Conservation (phyloP, 129 eudicot genomes). For the Flaveria linearis region DNA sequence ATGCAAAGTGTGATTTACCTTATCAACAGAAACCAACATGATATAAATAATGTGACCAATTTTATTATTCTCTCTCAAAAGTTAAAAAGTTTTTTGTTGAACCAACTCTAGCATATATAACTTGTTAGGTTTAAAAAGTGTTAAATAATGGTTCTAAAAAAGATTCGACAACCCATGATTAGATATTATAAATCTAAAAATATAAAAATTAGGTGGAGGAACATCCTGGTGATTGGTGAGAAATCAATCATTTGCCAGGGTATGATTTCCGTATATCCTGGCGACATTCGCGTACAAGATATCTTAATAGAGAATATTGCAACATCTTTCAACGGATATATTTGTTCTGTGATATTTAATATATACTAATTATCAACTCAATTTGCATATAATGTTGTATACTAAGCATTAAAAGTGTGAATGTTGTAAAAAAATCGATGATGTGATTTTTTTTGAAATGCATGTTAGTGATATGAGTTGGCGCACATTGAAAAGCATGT, state of each 20-base stretch:
- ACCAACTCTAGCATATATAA: background rate
- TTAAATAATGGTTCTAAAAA: background rate
- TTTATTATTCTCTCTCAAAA: background rate
- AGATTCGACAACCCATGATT: constrained; percentile 35
- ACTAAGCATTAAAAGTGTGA: no score
- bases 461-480: no score
- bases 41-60: no score
- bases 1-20: no score
- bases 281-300: constrained; percentile 24
- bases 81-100: background rate
- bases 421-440: no score
- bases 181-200: constrained; percentile 13
- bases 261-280: constrained; percentile 32
- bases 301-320: background rate
- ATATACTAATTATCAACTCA: no score
- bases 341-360: background rate
- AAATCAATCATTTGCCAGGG: constrained; percentile 39
- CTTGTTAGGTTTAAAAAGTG: constrained; percentile 1
- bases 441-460: no score
- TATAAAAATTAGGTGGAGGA: constrained; percentile 15
- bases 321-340: background rate
- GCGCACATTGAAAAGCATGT: no score
- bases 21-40: no score
- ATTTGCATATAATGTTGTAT: no score
- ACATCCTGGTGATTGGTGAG: constrained; percentile 17